Evolutionary conservation across 116 monocot species (phyloP), one percentile per base, ranked within the genome.

Genomic region (Dioscorea cayenensis): DNA sequence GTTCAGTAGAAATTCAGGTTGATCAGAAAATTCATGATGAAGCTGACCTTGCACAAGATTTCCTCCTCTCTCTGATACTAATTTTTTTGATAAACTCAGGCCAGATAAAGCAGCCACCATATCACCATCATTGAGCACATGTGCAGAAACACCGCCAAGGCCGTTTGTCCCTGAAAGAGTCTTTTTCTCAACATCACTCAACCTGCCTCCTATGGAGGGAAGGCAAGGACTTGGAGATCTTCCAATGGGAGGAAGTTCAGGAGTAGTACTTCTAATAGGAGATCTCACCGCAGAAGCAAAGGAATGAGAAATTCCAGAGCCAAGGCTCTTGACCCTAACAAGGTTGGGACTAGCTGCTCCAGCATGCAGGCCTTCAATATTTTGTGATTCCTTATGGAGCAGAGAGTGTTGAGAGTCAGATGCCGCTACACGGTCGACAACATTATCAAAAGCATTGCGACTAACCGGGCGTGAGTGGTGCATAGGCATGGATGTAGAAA

Each of bases 241-340:
- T 16, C 75, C 72, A 35, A 89, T 71, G 49, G 81, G 5, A 52
- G 72, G 83, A 71, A 82, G 82, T 32, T 92, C 92, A 36, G 89
- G 86, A 19, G 84, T 89, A 49, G 75, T 71, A 72, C 73, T 93
- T 82, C 81, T 89, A 23, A 78, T 43, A 25, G 81, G 62, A 63
- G 85, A 76, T 63, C 67, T 71, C 5, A 74, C 36, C 49, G 66
- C 77, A 72, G 83, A 78, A 32, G 77, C 79, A 75, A 77, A 84
- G 36, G 84, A 76, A 66, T 86, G 83, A 50, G 90, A 82, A 28
- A 77, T 69, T 71, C 84, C 73, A 23, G 88, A 86, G 71, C 85
- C 82, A 38, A 92, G 65, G 37, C 84, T 92, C 28, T 81, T 82
- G 36, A 80, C 86, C 76, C 88, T 86, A 51, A 36, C 81, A 73